These are phyloP conservation scores for Spathaspora arborariae DNA, from an alignment of 805 yeast genomes.

Conservation along the genomic window DNA sequence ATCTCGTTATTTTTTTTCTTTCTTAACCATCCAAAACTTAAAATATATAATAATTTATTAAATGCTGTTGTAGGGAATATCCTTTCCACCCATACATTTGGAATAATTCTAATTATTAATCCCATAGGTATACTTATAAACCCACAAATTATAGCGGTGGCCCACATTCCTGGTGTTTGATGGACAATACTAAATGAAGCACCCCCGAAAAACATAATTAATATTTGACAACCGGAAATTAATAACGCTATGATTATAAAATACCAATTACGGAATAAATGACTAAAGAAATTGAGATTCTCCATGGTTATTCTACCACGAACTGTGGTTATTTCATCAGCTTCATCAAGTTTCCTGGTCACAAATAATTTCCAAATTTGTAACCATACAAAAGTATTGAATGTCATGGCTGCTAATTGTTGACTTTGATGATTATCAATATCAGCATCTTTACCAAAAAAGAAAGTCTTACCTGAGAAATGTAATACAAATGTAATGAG, in stretches of 20 bases:
- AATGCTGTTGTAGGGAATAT: slow-evolving; percentile 62
- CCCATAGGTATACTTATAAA: slow-evolving; percentile 80
- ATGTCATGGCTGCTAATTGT: slow-evolving; percentile 79
- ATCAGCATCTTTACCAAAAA: slow-evolving; percentile 24
- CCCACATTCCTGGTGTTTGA: slow-evolving; percentile 89
- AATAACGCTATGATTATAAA: slow-evolving; percentile 68
- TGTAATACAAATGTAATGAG: slow-evolving; percentile 75
- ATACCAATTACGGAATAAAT: slow-evolving; percentile 77
- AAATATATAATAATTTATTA: slow-evolving; percentile 33
- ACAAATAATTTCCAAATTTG: slow-evolving; percentile 93
- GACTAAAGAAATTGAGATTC: slow-evolving; percentile 79
- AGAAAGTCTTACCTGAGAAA: slow-evolving; percentile 68
- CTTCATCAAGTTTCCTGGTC: slow-evolving; percentile 87
- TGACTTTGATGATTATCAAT: slow-evolving; percentile 44
- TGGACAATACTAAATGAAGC: slow-evolving; percentile 82
- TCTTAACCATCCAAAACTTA: slow-evolving; percentile 33
- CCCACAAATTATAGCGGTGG: slow-evolving; percentile 79
- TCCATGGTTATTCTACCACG: slow-evolving; percentile 56
- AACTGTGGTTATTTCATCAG: slow-evolving; percentile 58
- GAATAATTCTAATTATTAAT: slow-evolving; percentile 67
- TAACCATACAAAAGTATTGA: slow-evolving; percentile 96
- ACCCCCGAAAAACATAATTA: slow-evolving; percentile 97
- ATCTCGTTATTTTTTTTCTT: slow-evolving; percentile 15
- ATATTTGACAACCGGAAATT: slow-evolving; percentile 79
- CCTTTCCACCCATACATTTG: slow-evolving; percentile 69